A percentile compares a stretch with the other conserved stretches of the same genome.
Conservation (phyloP, 257 asterid genomes). For the Nyctanthes arbortristis region DNA sequence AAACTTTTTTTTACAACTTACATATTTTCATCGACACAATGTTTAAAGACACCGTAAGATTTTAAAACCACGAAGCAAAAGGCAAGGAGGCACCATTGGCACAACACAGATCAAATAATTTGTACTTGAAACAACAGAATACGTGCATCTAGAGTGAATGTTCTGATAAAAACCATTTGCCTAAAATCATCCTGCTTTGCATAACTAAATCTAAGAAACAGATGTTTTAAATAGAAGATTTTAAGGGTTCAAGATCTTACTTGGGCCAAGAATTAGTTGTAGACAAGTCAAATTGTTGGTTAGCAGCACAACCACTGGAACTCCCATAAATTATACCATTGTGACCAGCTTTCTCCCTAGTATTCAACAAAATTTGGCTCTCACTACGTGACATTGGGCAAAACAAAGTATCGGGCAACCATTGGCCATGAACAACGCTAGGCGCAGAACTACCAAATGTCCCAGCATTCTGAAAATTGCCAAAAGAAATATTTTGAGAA, state of each 20-base stretch:
- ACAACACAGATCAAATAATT: not conserved
- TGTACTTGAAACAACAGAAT: not conserved
- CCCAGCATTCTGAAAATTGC: constrained; percentile 67
- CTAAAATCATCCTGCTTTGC: too few relatives aligned
- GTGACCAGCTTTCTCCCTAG: constrained; percentile 56
- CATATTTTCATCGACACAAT: not conserved
- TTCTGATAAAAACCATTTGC: not conserved
- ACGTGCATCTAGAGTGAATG: not conserved
- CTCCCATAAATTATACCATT: constrained; percentile 48
- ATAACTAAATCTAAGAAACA: constrained; percentile 27
- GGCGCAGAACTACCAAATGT: constrained; percentile 46
- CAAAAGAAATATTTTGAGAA: constrained; percentile 53
- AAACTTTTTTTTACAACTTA: not conserved
- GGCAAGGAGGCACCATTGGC: not conserved
- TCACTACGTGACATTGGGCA: not conserved
- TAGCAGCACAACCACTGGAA: constrained; percentile 44
- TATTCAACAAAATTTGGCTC: constrained; percentile 31
- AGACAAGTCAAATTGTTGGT: constrained; percentile 58
- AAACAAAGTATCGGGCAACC: constrained; percentile 53
- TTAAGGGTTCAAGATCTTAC: constrained; percentile 45
- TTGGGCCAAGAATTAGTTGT: constrained; percentile 66
- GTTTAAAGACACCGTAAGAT: not conserved
- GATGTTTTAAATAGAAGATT: not conserved
- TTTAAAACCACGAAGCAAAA: not conserved
- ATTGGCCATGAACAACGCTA: constrained; percentile 51